Conservation (phyloP, 2,329 filamentous ascomycete genomes). For the Plenodomus tracheiphilus region DNA sequence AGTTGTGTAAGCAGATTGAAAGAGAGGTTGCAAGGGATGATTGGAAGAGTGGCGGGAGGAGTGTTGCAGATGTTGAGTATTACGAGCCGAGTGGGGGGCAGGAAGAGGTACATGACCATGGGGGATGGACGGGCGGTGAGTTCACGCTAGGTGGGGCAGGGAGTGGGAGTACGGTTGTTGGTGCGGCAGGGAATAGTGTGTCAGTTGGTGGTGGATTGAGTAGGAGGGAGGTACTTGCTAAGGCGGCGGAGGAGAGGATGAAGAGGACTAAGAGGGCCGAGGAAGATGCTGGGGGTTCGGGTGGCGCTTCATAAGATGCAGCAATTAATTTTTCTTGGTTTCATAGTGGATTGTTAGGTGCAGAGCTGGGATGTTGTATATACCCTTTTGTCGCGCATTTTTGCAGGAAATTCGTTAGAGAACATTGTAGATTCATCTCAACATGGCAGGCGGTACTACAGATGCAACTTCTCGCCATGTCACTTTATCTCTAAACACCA, state of each 20-base stretch:
- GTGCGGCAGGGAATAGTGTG: constrained; percentile 28
- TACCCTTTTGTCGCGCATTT: too few species aligned
- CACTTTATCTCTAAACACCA: too few species aligned
- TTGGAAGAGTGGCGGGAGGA: constrained; percentile 70
- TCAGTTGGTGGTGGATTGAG: constrained; percentile 58
- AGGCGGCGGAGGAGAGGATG: constrained; percentile 70
- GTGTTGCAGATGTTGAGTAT: constrained; percentile 39
- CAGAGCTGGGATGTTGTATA: too few species aligned
- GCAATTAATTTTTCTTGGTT: too few species aligned
- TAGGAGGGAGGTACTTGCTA: constrained; percentile 74
- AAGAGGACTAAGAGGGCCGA: constrained; percentile 54
- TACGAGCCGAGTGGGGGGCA: constrained; percentile 32
- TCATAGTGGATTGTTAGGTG: too few species aligned
- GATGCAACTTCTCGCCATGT: too few species aligned
- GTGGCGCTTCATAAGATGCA: not conserved
- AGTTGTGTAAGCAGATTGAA: constrained; percentile 84
- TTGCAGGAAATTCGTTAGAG: too few species aligned
- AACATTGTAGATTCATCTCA: too few species aligned
- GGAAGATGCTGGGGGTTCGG: constrained; percentile 33
- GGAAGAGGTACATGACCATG: constrained; percentile 45
- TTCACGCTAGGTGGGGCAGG: constrained; percentile 40
- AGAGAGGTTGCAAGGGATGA: constrained; percentile 79
- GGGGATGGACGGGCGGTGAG: constrained; percentile 49
- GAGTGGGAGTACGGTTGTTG: constrained; percentile 18
- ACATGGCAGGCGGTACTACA: too few species aligned